Evolutionary conservation across 169 alveolate genomes (phyloP), one percentile per base, ranked within the genome.

Genomic region (Plasmodium gallinaceum): DNA sequence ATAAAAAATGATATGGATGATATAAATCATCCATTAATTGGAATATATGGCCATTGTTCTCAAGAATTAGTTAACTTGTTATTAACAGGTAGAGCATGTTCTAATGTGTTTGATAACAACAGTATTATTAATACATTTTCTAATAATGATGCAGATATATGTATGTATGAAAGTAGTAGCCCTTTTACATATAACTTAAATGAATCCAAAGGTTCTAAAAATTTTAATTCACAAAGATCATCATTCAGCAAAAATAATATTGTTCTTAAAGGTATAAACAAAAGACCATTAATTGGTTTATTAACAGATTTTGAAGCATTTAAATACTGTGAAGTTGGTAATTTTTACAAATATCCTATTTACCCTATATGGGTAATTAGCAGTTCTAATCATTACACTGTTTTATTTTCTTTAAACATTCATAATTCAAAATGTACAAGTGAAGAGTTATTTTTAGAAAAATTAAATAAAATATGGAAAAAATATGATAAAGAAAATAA

Each of bases 231-330:
- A 10, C n/a, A 7, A 46, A 46, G 48, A 46, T 16, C 20, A 26
- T 61, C 45, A 8, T 22, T 24, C 18, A 39, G 52, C 18, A 68
- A 69, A 68, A 69, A 83, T 61, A 83, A 83, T 42, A 69, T 92
- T 42, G 74, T 73, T 32, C 94, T 95, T 20, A 95, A 90, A 83
- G 97, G 97, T n/a, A 93, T 95, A 26, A 66, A 72, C 18, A 91
- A 76, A 45, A 86, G 92, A 64, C 94, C 94, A 32, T 62, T 78
- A 52, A 74, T 95, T 9, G 97, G 97, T 22, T 93, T 93, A 26
- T 91, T 95, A 45, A 95, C 96, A 3, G 97, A 95, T 52, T 92
- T 89, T 43, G 97, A 95, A 90, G 97, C 97, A 22, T 86, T 90
- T 70, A 88, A 94, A 57, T 93, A 93, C 73, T 95, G 96, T 83